phyloP scores from a whole-genome alignment of 768 basidiomycete species.

The Pilatotrama ljubarskyi region DNA sequence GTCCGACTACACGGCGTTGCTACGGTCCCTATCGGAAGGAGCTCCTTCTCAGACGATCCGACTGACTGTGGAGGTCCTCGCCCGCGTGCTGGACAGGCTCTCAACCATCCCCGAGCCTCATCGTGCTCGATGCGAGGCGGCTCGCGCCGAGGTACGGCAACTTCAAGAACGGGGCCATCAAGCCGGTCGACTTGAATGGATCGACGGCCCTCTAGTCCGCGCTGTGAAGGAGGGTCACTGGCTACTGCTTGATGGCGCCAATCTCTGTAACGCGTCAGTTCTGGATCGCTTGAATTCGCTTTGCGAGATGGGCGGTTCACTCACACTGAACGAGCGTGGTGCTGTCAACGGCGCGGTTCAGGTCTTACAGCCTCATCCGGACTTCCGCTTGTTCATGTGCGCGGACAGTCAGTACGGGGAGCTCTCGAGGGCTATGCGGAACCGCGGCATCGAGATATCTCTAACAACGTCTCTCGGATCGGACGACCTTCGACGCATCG shows the following conservation, averaged over 20 bases:
- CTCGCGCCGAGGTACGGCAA: constrained; percentile 27
- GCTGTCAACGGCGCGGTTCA: constrained; percentile 76
- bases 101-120: constrained; percentile 14
- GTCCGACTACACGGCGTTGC: not conserved
- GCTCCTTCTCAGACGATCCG: not conserved
- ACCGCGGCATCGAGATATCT: constrained; percentile 88
- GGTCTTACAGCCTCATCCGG: constrained; percentile 75
- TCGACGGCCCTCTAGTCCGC: constrained; percentile 86
- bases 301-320: constrained; percentile 80
- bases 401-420: constrained; percentile 92
- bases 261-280: constrained; percentile 93
- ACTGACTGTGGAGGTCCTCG: not conserved
- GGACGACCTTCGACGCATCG: constrained; percentile 50
- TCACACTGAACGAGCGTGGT: constrained; percentile 90
- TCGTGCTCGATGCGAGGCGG: constrained; percentile 8
- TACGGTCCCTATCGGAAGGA: constrained; percentile 16
- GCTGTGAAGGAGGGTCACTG: constrained; percentile 89
- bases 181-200: constrained; percentile 82
- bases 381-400: constrained; percentile 93
- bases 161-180: constrained; percentile 29
- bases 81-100: constrained; percentile 32
- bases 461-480: constrained; percentile 37
- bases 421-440: constrained; percentile 96
- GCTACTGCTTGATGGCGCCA: constrained; percentile 90
- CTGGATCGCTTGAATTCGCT: constrained; percentile 96